phyloP scores from a whole-genome alignment of 2,329 filamentous ascomycete species.

The Colletotrichum endophyticum region DNA sequence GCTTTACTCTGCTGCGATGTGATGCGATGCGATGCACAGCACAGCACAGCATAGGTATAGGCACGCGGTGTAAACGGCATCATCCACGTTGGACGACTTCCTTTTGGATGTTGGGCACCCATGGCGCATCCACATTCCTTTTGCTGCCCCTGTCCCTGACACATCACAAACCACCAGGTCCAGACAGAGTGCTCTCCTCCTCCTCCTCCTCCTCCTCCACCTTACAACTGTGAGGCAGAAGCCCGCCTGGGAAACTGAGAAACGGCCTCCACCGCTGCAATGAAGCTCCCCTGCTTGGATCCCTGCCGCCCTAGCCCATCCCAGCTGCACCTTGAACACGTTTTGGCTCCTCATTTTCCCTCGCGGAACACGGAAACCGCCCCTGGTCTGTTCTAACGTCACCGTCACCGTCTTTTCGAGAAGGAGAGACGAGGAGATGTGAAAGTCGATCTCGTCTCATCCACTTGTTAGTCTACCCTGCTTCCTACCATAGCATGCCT shows the following conservation, averaged over 20 bases:
- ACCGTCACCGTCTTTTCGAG: slow-evolving; percentile 22
- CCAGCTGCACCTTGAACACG: slow-evolving; percentile 14
- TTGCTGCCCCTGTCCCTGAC: slow-evolving; percentile 14
- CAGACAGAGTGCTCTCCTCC: not conserved
- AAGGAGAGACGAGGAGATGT: not conserved
- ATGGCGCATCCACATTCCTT: slow-evolving; percentile 9
- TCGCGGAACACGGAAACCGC: slow-evolving; percentile 17
- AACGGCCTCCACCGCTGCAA: not conserved
- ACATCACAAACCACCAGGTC: not conserved
- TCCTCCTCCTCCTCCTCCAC: not conserved
- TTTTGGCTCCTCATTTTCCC: slow-evolving; percentile 18
- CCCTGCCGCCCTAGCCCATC: slow-evolving; percentile 4
- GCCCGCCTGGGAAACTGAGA: not conserved
- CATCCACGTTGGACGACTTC: not conserved
- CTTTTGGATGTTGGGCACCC: slow-evolving; percentile 16
- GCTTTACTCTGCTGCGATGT: not conserved
- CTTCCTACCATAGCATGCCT: not conserved
- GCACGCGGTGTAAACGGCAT: not conserved
- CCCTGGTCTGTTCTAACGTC: slow-evolving; percentile 16
- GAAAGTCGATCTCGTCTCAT: slow-evolving; percentile 11
- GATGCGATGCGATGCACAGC: not conserved
- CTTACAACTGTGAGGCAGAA: not conserved
- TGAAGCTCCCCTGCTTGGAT: not conserved
- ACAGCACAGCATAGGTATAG: slow-evolving; percentile 5
- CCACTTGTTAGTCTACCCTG: not conserved